Evolutionary conservation across 257 asterid species (phyloP).

Genomic region (Nicotiana attenuata): DNA sequence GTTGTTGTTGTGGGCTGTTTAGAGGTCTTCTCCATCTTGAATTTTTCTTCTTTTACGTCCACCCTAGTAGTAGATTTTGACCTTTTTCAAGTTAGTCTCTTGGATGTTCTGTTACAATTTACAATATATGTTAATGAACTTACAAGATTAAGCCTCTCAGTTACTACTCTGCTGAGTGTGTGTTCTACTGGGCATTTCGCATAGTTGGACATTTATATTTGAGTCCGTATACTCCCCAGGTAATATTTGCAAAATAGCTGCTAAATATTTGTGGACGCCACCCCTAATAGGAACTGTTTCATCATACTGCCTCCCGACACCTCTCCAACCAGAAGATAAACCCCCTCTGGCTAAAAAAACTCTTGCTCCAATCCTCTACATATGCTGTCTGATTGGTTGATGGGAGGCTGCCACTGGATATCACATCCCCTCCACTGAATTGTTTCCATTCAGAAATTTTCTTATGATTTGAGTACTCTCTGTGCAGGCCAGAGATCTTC

Average conservation of each 20-base stretch:
- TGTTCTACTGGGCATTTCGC: background rate
- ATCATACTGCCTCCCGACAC: too few relatives aligned
- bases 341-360: too few relatives aligned
- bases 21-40: background rate
- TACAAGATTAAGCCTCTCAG: background rate
- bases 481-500: constrained; percentile 64
- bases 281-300: too few relatives aligned
- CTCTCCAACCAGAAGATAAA: too few relatives aligned
- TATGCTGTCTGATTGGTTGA: too few relatives aligned
- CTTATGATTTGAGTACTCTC: background rate
- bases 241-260: background rate
- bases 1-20: background rate
- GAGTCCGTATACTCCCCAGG: background rate
- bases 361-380: too few relatives aligned
- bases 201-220: background rate
- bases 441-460: background rate
- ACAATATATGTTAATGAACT: background rate
- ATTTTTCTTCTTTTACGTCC: background rate
- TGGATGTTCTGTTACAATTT: background rate
- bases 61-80: background rate
- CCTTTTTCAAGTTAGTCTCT: background rate
- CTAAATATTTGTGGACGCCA: too few relatives aligned
- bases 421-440: too few relatives aligned
- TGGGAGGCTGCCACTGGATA: too few relatives aligned
- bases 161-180: background rate